These are phyloP conservation scores for Clathrospora elynae DNA, from an alignment of 2,329 filamentous ascomycete genomes.

Conservation along the genomic window DNA sequence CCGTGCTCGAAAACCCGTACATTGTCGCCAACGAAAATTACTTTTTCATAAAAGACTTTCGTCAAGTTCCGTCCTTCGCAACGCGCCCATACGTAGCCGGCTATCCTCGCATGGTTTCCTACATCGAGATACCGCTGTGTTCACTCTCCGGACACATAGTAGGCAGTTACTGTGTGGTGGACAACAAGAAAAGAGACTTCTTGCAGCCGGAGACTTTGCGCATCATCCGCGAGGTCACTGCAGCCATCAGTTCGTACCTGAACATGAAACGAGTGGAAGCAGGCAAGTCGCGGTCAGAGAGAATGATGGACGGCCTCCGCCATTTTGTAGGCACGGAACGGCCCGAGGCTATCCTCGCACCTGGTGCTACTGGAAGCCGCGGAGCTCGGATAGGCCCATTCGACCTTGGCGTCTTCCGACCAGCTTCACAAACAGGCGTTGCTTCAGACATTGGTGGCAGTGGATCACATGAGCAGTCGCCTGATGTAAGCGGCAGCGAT, in stretches of 20 bases:
- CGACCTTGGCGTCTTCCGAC: slow-evolving; percentile 6
- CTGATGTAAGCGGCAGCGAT: background rate
- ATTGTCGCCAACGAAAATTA: slow-evolving; percentile 10
- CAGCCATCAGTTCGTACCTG: slow-evolving; percentile 14
- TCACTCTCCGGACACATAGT: slow-evolving; percentile 14
- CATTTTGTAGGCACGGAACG: slow-evolving; percentile 11
- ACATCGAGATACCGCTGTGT: slow-evolving; percentile 13
- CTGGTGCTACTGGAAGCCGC: background rate
- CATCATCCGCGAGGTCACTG: slow-evolving; percentile 8
- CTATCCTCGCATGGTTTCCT: slow-evolving; percentile 16
- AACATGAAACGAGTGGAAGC: slow-evolving; percentile 13
- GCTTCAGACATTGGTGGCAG: background rate
- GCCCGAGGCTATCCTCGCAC: background rate
- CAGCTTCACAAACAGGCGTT: slow-evolving; percentile 3
- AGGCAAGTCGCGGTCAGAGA: slow-evolving; percentile 11
- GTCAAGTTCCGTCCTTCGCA: slow-evolving; percentile 11
- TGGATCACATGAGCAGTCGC: background rate
- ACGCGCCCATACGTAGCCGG: slow-evolving; percentile 10
- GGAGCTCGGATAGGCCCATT: slow-evolving; percentile 1
- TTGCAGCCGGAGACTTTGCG: slow-evolving; percentile 9
- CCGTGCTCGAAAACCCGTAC: slow-evolving; percentile 5
- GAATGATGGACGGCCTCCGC: slow-evolving; percentile 18
- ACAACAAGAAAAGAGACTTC: slow-evolving; percentile 12
- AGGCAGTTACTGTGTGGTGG: slow-evolving; percentile 18
- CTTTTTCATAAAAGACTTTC: slow-evolving; percentile 16